Base-by-base conservation (phyloP, 1,139 yeast genomes). In the Yamadazyma blattariae region DNA sequence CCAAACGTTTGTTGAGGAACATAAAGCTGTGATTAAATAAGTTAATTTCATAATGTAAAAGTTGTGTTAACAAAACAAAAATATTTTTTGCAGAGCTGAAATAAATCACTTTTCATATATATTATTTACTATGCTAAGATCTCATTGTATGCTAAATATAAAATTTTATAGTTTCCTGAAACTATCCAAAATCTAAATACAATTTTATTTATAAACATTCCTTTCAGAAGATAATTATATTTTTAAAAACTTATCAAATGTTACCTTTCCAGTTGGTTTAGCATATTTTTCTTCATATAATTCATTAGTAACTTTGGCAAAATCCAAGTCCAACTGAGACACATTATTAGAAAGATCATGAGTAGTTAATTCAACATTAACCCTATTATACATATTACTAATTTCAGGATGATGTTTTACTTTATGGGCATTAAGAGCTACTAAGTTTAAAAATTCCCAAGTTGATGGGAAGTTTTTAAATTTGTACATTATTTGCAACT, bases 391-490 rank as follows among this genome's bases (percentile, higher is more conserved):
- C 0, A 79, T 70, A 2, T 82, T 82, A 1, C 64, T 64, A 4
- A 83, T 77, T 0, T 79, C 77, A 0, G 95, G 95, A 52, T 87
- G 96, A 49, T 87, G 95, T 19, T 79, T 82, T 49, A 65, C 58
- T 1, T 63, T 48, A 50, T 83, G 85, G 1, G 88, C 72, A 30
- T 77, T 61, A 59, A 76, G 59, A 1, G 89, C 78, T 2, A 85
- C 74, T 36, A 71, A 70, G 20, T 77, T 80, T 18, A 87, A 60
- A 49, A 84, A 84, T 5, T 49, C 60, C 87, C 89, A 81, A 0
- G 90, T 80, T 23, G 67, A 65, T 38, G 77, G 78, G 51, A 73
- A 83, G 29, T 68, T 66, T 35, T 59, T 63, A 46, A 83, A 70
- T 27, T 52, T 56, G 47, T 70, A 72, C 15, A 65, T 55, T 1